Conservation (phyloP, 106 monocot species). For the Agapanthus africanus region DNA sequence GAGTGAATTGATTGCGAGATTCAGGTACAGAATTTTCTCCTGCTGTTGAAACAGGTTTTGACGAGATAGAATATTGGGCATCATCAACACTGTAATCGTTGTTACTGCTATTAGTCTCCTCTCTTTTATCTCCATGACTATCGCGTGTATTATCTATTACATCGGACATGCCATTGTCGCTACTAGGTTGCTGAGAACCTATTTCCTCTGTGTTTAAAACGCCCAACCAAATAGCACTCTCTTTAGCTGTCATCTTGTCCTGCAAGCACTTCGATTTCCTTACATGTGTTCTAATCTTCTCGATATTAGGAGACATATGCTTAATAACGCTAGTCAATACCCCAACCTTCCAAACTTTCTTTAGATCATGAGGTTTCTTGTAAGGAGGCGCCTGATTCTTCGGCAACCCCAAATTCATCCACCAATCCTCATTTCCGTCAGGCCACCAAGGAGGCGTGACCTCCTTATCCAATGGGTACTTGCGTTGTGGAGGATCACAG, state of each 20-base stretch:
- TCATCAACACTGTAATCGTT: conserved; percentile 39
- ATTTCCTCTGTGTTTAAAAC: conserved; percentile 73
- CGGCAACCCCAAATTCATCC: conserved; percentile 59
- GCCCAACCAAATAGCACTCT: conserved; percentile 85
- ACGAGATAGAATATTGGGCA: conserved; percentile 12
- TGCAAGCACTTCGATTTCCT: conserved; percentile 95
- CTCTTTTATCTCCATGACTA: conserved; percentile 37
- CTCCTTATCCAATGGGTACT: conserved; percentile 82
- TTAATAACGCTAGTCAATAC: conserved; percentile 88
- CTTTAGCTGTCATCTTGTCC: conserved; percentile 97
- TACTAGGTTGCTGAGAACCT: conserved; percentile 19
- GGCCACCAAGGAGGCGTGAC: conserved; percentile 97
- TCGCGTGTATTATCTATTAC: conserved; percentile 41
- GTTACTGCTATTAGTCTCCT: conserved; percentile 48
- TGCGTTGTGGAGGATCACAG: conserved; percentile 85
- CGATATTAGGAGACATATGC: conserved; percentile 95
- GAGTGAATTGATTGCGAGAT: conserved; percentile 13
- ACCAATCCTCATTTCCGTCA: conserved; percentile 86
- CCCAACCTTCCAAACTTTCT: conserved; percentile 96
- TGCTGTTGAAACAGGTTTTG: background rate
- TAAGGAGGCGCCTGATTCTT: conserved; percentile 48
- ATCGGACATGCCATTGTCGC: conserved; percentile 46
- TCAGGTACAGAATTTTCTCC: conserved; percentile 13
- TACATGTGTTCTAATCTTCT: conserved; percentile 71
- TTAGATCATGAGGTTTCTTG: conserved; percentile 95